Evolutionary conservation across 106 monocot genomes (phyloP).

Genomic region (Phalaenopsis equestris): DNA sequence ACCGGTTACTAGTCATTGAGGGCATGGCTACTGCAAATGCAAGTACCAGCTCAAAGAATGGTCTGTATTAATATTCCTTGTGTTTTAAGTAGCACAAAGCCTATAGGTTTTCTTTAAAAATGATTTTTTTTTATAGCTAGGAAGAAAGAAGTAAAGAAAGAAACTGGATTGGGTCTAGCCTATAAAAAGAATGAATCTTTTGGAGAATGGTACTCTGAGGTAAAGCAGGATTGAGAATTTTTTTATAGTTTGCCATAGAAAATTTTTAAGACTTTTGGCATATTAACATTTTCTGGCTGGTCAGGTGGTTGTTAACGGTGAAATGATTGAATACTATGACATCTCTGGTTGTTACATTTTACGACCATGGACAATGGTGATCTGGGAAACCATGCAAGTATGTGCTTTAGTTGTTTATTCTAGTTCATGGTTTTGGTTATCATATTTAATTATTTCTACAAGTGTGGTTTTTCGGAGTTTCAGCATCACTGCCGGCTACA

Average conservation of each 20-base stretch:
- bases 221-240: conserved; percentile 4
- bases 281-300: conserved; percentile 1
- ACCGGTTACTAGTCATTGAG: not conserved
- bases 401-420: conserved; percentile 17
- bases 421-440: not conserved
- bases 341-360: conserved; percentile 92
- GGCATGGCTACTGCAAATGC: conserved; percentile 2
- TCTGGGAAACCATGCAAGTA: conserved; percentile 64
- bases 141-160: conserved; percentile 95
- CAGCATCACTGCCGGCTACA: not conserved
- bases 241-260: not conserved
- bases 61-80: not conserved
- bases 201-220: conserved; percentile 98
- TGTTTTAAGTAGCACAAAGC: not conserved
- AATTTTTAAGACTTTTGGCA: not conserved
- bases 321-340: conserved; percentile 93
- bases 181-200: conserved; percentile 87
- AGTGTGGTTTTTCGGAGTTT: not conserved
- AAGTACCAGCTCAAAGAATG: conserved; percentile 5
- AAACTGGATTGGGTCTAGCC: conserved; percentile 76
- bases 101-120: not conserved
- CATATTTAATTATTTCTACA: not conserved
- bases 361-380: conserved; percentile 76
- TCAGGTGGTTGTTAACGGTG: conserved; percentile 76
- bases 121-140: conserved; percentile 25